Percentiles rank a stretch among this genome's conserved stretches.
These are phyloP conservation scores for Talaromyces trachyspermus DNA, from an alignment of 495 filamentous ascomycete genomes.

Conservation along the genomic window DNA sequence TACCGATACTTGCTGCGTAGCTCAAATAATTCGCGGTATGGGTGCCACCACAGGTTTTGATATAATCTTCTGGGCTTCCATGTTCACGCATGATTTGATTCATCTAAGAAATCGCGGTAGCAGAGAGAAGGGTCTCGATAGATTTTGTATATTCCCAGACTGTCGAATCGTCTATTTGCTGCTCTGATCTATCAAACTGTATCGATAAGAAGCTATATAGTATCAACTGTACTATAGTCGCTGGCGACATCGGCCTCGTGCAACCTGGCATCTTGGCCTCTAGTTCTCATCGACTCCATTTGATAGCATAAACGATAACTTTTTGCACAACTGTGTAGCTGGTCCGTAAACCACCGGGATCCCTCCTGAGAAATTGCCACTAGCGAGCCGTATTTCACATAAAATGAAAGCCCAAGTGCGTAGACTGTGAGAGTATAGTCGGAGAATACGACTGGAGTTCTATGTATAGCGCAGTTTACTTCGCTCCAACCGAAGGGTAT, in stretches of 20 bases:
- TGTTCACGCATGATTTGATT: neutral
- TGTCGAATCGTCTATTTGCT: slow-evolving; percentile 42
- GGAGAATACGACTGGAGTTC: neutral
- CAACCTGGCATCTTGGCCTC: slow-evolving; percentile 17
- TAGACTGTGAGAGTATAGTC: neutral
- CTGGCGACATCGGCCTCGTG: slow-evolving; percentile 26
- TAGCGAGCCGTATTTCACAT: neutral
- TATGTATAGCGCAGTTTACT: slow-evolving; percentile 1
- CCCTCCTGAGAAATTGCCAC: neutral
- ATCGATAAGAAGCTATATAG: slow-evolving; percentile 62
- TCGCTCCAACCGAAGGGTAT: neutral
- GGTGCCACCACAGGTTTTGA: too few relatives aligned
- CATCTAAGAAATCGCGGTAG: slow-evolving; percentile 20
- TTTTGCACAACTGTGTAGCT: slow-evolving; percentile 2
- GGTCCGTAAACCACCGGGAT: neutral
- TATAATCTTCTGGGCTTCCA: neutral
- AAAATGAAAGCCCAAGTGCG: neutral
- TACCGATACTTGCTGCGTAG: neutral
- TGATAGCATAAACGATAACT: slow-evolving; percentile 11
- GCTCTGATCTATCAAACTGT: slow-evolving; percentile 58
- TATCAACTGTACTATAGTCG: slow-evolving; percentile 49
- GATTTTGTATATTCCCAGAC: slow-evolving; percentile 24
- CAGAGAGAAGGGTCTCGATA: slow-evolving; percentile 38
- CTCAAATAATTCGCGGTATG: too few relatives aligned
- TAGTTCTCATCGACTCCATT: slow-evolving; percentile 14